Evolutionary conservation across 345 rosid species (phyloP).

Genomic region (Toxicodendron radicans): DNA sequence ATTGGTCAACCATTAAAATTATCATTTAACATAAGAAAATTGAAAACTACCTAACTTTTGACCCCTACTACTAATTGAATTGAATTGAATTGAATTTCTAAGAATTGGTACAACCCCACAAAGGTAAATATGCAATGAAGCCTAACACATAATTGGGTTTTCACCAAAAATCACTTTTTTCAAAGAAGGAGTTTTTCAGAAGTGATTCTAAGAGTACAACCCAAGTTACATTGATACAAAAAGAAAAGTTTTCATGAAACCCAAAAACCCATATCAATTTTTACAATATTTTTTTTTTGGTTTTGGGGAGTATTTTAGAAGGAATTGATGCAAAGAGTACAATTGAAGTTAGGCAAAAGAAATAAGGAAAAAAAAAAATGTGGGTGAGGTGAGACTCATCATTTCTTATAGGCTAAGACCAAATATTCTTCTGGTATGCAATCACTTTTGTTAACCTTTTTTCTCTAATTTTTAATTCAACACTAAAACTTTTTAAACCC

Average conservation of each 20-base stretch:
- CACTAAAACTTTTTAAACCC: neutral
- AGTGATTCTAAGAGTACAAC: conserved; percentile 49
- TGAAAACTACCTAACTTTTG: neutral
- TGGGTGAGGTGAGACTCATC: too few relatives aligned
- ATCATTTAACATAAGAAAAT: neutral
- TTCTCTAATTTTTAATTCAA: neutral
- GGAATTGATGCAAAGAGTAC: conserved; percentile 42
- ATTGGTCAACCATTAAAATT: neutral
- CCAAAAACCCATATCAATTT: neutral
- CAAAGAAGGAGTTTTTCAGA: conserved; percentile 9
- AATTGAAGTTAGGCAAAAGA: conserved; percentile 35
- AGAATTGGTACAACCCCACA: neutral
- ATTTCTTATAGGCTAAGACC: conserved; percentile 19
- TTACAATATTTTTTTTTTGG: neutral
- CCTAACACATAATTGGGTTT: conserved; percentile 15
- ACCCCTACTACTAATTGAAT: neutral
- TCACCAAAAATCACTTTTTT: conserved; percentile 15
- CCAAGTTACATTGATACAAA: conserved; percentile 34
- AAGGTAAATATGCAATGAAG: conserved; percentile 12
- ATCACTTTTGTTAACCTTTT: conserved; percentile 20
- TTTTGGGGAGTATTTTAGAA: conserved; percentile 31
- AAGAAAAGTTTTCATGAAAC: neutral
- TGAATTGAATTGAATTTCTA: neutral
- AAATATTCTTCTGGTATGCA: conserved; percentile 14
- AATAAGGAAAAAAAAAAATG: conserved; percentile 10